Evolutionary conservation across 2,329 filamentous ascomycete species (phyloP).

Genomic region (Penicillium sumatraense): DNA sequence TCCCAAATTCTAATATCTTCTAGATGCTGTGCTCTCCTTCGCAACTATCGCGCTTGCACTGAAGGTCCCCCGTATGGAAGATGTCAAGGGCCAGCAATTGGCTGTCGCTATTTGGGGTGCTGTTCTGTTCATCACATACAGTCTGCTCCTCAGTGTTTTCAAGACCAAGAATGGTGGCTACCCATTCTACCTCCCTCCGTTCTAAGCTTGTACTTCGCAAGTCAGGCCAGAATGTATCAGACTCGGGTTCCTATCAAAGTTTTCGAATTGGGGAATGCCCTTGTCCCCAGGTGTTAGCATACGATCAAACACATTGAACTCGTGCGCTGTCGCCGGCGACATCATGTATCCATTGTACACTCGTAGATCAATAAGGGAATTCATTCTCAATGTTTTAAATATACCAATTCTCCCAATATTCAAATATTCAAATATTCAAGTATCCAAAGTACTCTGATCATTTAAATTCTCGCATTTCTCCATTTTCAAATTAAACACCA

Average conservation of each 20-base stretch:
- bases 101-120: conserved; percentile 79
- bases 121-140: conserved; percentile 82
- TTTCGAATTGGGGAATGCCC: background rate
- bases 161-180: conserved; percentile 93
- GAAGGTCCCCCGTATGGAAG: conserved; percentile 87
- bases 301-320: conserved; percentile 1
- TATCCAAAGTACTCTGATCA: no score
- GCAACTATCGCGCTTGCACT: conserved; percentile 87
- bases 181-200: conserved; percentile 91
- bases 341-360: conserved; percentile 16
- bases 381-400: no score
- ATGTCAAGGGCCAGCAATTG: conserved; percentile 77
- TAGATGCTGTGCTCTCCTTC: conserved; percentile 82
- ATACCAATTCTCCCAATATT: no score
- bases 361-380: conserved; percentile 17
- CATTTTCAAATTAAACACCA: no score
- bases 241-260: background rate
- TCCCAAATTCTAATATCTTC: conserved; percentile 21
- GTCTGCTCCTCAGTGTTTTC: conserved; percentile 92
- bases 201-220: conserved; percentile 55
- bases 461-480: no score
- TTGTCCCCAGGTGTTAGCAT: background rate
- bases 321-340: conserved; percentile 17
- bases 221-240: no score
- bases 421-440: no score